These are phyloP conservation scores for Neurospora sp. DNA, from an alignment of 495 filamentous ascomycete species.

Conservation along the genomic window DNA sequence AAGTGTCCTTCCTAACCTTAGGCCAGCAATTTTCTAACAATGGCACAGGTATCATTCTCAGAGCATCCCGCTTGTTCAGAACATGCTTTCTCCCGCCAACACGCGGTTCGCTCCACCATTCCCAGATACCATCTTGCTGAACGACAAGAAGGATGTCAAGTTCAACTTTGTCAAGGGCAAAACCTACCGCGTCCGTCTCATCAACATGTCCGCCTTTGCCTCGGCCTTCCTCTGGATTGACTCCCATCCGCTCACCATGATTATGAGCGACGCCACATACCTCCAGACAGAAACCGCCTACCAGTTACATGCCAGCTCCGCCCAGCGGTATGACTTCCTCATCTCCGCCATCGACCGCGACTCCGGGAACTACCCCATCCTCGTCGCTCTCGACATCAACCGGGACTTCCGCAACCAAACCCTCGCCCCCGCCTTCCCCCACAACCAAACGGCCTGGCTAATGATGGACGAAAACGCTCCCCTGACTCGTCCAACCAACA, in stretches of 20 bases:
- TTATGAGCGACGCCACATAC: conserved; percentile 39
- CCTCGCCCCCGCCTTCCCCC: conserved; percentile 17
- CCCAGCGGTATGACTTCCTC: conserved; percentile 58
- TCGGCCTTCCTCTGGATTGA: conserved; percentile 52
- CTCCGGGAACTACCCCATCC: conserved; percentile 48
- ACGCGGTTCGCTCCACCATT: conserved; percentile 46
- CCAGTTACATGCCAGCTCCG: conserved; percentile 40
- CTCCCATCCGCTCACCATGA: conserved; percentile 52
- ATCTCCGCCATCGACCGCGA: conserved; percentile 21
- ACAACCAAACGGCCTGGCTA: conserved; percentile 48
- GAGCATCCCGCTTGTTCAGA: conserved; percentile 42
- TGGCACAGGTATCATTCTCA: conserved; percentile 51
- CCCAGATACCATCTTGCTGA: conserved; percentile 53
- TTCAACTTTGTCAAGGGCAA: conserved; percentile 55
- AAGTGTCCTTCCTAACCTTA: conserved; percentile 28
- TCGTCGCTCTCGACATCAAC: conserved; percentile 38
- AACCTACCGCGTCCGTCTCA: conserved; percentile 67
- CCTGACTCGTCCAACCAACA: conserved; percentile 38
- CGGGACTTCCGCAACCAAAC: conserved; percentile 29
- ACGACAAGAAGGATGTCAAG: conserved; percentile 50
- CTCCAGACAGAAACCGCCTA: conserved; percentile 22
- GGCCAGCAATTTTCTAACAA: conserved; percentile 16
- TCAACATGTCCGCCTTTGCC: conserved; percentile 60
- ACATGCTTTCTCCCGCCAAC: conserved; percentile 44
- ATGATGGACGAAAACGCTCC: conserved; percentile 39